These are phyloP conservation scores for Trifolium repens DNA, from an alignment of 306 rosid genomes.

Conservation along the genomic window DNA sequence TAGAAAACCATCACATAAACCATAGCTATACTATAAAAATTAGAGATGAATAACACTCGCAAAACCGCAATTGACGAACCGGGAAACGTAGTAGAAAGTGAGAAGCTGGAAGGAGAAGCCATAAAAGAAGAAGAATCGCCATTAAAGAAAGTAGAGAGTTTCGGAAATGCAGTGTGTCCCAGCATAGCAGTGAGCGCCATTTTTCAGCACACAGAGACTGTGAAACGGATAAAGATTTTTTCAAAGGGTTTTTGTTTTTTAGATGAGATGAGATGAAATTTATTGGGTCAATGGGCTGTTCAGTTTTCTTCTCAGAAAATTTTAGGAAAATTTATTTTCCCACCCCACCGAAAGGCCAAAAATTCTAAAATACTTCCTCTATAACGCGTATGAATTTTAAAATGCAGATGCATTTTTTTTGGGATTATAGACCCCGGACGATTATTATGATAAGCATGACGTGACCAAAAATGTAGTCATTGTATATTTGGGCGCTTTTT, in stretches of 20 bases:
- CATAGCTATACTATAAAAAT: not conserved
- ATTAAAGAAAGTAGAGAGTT: conserved; percentile 45
- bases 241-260: not conserved
- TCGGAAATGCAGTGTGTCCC: conserved; percentile 42
- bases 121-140: conserved; percentile 46
- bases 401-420: no score
- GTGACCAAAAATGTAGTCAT: no score
- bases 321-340: no score
- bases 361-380: no score
- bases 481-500: no score
- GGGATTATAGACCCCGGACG: no score
- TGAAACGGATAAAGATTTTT: not conserved
- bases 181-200: conserved; percentile 62
- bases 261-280: no score
- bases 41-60: not conserved
- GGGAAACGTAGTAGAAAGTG: conserved; percentile 30
- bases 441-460: no score
- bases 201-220: not conserved
- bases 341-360: no score
- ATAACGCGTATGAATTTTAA: no score
- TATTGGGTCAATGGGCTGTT: no score
- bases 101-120: conserved; percentile 45
- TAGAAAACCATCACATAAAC: conserved; percentile 8
- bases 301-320: no score
- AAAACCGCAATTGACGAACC: conserved; percentile 44